Percentiles rank a stretch among this genome's conserved stretches.
Evolutionary conservation across 2,329 filamentous ascomycete species (phyloP).

Genomic region (Calonectria pseudoturangicola): DNA sequence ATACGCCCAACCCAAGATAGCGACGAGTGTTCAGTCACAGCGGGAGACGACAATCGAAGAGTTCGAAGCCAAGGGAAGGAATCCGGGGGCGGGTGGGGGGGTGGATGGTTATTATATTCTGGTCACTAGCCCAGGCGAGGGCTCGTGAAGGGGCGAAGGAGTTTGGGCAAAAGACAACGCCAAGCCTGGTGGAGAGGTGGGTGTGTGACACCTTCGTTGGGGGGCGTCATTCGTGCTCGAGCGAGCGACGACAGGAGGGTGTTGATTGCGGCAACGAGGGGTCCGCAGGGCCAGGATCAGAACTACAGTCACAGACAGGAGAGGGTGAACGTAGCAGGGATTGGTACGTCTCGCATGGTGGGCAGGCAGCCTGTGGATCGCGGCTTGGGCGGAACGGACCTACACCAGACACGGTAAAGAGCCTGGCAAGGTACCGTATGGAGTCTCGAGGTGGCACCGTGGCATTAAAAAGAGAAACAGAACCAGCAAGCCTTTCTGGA

Average conservation of each 20-base stretch:
- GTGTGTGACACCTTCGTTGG: slow-evolving; percentile 43
- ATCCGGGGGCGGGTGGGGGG: slow-evolving; percentile 58
- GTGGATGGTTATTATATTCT: slow-evolving; percentile 59
- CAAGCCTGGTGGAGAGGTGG: slow-evolving; percentile 48
- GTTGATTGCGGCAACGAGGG: slow-evolving; percentile 17
- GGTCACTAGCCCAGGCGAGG: slow-evolving; percentile 47
- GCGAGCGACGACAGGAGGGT: slow-evolving; percentile 10
- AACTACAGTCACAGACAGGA: slow-evolving; percentile 42
- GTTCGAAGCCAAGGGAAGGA: slow-evolving; percentile 56
- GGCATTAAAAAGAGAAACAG: slow-evolving; percentile 42
- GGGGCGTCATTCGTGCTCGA: slow-evolving; percentile 21
- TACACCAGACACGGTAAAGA: slow-evolving; percentile 46
- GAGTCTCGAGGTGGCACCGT: slow-evolving; percentile 52
- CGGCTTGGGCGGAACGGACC: slow-evolving; percentile 42
- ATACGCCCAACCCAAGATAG: slow-evolving; percentile 46
- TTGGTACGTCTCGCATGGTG: slow-evolving; percentile 18
- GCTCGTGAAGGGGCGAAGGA: slow-evolving; percentile 47
- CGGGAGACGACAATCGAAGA: slow-evolving; percentile 45
- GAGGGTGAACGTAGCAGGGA: slow-evolving; percentile 48
- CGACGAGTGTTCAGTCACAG: slow-evolving; percentile 42
- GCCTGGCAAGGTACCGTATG: slow-evolving; percentile 33
- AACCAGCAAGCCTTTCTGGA: neutral
- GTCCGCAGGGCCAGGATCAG: slow-evolving; percentile 37
- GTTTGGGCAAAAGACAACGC: slow-evolving; percentile 48
- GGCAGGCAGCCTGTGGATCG: slow-evolving; percentile 36